These are phyloP conservation scores for Elaeagnus macrophylla DNA, from an alignment of 306 rosid species.

Conservation along the genomic window DNA sequence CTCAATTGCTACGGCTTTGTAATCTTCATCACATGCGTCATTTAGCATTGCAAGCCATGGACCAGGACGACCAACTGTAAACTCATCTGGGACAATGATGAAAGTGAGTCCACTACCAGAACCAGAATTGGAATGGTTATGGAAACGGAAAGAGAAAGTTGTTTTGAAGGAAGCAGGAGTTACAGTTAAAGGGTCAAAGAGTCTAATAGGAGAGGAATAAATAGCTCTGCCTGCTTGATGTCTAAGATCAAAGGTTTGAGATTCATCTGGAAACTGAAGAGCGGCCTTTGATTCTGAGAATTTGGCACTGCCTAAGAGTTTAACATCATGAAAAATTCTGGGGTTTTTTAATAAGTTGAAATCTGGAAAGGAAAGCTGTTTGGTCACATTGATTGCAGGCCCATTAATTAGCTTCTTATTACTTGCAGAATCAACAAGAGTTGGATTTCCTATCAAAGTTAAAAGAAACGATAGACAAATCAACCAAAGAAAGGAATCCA, in stretches of 20 bases:
- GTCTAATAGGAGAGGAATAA: slow-evolving; percentile 11
- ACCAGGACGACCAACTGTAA: slow-evolving; percentile 1
- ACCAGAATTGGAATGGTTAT: background rate
- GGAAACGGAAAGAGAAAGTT: slow-evolving; percentile 11
- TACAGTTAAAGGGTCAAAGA: slow-evolving; percentile 10
- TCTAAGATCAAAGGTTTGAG: background rate
- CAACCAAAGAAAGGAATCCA: slow-evolving; percentile 29
- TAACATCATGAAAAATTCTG: slow-evolving; percentile 31
- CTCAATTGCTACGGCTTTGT: slow-evolving; percentile 8
- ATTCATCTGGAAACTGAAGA: slow-evolving; percentile 9
- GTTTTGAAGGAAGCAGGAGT: slow-evolving; percentile 12
- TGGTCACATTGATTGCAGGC: slow-evolving; percentile 42
- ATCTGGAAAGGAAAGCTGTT: slow-evolving; percentile 44
- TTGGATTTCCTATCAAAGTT: slow-evolving; percentile 2
- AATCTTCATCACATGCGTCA: slow-evolving; percentile 1
- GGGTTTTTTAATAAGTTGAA: slow-evolving; percentile 41
- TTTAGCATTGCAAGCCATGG: slow-evolving; percentile 12
- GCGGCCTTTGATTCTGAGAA: background rate
- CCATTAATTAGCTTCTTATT: slow-evolving; percentile 18
- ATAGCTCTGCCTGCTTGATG: slow-evolving; percentile 9
- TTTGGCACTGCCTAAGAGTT: slow-evolving; percentile 1
- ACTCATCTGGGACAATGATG: slow-evolving; percentile 3
- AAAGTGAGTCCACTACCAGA: slow-evolving; percentile 2
- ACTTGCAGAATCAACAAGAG: slow-evolving; percentile 25
- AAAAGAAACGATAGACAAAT: slow-evolving; percentile 11